Percentiles rank a stretch among this genome's conserved stretches.
phyloP scores from a whole-genome alignment of 2,329 filamentous ascomycete species.

The Botrytis pseudocinerea region DNA sequence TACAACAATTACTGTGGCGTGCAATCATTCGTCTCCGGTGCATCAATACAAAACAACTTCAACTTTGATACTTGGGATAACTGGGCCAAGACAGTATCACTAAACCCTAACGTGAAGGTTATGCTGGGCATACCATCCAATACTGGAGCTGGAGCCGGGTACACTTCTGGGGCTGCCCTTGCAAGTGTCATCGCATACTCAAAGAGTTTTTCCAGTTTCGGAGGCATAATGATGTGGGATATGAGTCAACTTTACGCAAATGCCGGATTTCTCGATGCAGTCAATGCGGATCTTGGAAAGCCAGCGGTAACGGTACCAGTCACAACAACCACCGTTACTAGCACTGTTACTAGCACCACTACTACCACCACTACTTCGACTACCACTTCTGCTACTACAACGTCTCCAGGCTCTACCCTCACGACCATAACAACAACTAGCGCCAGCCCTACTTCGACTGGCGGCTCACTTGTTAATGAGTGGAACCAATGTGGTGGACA shows the following conservation, averaged over 20 bases:
- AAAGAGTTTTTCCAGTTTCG: conserved; percentile 59
- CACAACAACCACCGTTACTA: conserved; percentile 22
- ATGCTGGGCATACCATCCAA: conserved; percentile 60
- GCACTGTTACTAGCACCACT: conserved; percentile 29
- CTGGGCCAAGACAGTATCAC: conserved; percentile 60
- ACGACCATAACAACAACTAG: conserved; percentile 32
- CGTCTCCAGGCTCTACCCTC: conserved; percentile 27
- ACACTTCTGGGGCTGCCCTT: conserved; percentile 51
- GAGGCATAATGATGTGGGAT: conserved; percentile 71
- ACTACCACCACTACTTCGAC: conserved; percentile 27
- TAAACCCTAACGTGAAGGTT: conserved; percentile 61
- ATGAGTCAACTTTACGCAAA: conserved; percentile 62
- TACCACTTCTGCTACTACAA: not conserved
- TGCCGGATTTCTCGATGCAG: conserved; percentile 50
- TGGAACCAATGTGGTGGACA: conserved; percentile 32
- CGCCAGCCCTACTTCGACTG: conserved; percentile 24
- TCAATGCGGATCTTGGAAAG: conserved; percentile 25
- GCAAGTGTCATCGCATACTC: conserved; percentile 53
- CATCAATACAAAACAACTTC: conserved; percentile 52
- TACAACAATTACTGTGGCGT: conserved; percentile 59
- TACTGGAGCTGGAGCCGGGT: conserved; percentile 52
- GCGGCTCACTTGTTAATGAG: conserved; percentile 21
- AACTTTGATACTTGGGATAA: conserved; percentile 65
- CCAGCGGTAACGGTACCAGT: conserved; percentile 26
- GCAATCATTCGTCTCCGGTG: conserved; percentile 50